These are phyloP conservation scores for Raffaelea arxii DNA, from an alignment of 2,329 filamentous ascomycete genomes.

Conservation along the genomic window DNA sequence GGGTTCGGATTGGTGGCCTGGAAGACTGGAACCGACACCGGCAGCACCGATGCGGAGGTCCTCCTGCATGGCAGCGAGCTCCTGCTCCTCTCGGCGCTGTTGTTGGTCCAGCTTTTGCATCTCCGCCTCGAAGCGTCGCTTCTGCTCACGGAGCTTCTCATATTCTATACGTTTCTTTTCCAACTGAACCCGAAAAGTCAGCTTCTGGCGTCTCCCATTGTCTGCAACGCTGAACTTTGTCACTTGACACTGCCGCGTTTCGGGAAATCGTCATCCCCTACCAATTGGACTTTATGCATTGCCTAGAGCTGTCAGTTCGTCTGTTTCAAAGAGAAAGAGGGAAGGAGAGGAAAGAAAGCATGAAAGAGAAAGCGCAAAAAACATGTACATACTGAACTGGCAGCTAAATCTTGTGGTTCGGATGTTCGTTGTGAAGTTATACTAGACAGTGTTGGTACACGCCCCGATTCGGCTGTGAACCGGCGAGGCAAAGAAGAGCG, in stretches of 20 bases:
- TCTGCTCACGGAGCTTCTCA: conserved; percentile 82
- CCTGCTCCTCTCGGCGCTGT: conserved; percentile 71
- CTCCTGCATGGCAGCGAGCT: conserved; percentile 76
- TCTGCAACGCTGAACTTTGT: no score
- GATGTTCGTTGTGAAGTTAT: conserved; percentile 43
- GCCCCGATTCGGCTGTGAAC: conserved; percentile 85
- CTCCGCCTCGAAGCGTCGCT: conserved; percentile 80
- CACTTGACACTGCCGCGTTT: no score
- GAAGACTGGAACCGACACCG: conserved; percentile 31
- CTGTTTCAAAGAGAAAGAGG: conserved; percentile 8
- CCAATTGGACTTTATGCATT: conserved; percentile 66
- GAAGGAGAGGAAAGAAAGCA: neutral
- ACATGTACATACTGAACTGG: conserved; percentile 19
- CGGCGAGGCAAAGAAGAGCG: conserved; percentile 75
- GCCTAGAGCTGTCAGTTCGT: conserved; percentile 31
- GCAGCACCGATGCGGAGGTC: conserved; percentile 51
- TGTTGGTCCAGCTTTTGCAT: conserved; percentile 84
- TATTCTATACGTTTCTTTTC: conserved; percentile 92
- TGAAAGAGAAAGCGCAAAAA: neutral
- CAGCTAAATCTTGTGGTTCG: conserved; percentile 41
- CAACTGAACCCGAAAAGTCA: conserved; percentile 44
- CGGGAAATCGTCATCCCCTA: conserved; percentile 38
- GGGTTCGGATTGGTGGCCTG: conserved; percentile 82
- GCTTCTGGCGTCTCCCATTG: neutral
- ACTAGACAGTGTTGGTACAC: conserved; percentile 65